These are phyloP conservation scores for Boletus semigastroideus DNA, from an alignment of 1,284 basidiomycete genomes.

Conservation along the genomic window DNA sequence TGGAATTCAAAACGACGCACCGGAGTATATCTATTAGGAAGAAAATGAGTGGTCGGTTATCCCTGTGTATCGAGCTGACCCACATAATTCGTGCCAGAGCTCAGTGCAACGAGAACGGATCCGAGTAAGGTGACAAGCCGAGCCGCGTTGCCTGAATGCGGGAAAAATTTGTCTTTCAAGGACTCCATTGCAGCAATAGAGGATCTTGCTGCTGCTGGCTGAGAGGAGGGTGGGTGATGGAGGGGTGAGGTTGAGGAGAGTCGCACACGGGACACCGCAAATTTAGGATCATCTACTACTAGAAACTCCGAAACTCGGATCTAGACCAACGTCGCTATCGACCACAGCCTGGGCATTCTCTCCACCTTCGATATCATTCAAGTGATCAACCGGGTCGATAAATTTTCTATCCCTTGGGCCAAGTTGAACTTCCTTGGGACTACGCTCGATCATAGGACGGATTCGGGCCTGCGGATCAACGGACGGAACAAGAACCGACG, in stretches of 20 bases:
- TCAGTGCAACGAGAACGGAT: conserved; percentile 56
- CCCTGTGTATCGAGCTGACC: conserved; percentile 24
- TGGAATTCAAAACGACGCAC: conserved; percentile 14
- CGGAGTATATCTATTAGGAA: conserved; percentile 31
- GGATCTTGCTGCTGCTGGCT: background rate
- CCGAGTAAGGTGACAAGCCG: conserved; percentile 44
- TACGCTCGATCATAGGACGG: no score
- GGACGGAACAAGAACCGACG: no score
- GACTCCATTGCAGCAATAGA: conserved; percentile 11
- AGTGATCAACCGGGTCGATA: no score
- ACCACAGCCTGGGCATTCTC: no score
- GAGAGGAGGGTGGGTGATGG: background rate
- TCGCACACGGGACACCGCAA: background rate
- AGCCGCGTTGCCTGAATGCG: conserved; percentile 6
- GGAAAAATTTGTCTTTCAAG: background rate
- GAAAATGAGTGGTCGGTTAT: background rate
- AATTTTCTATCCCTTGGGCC: no score
- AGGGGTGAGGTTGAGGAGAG: no score
- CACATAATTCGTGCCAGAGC: conserved; percentile 75
- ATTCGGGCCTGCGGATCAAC: no score
- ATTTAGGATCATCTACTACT: background rate
- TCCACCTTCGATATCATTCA: no score
- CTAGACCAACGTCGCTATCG: no score
- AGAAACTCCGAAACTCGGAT: no score
- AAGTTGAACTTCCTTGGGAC: no score